Percentiles rank a stretch among this genome's conserved stretches.
Conservation (phyloP, 2,329 filamentous ascomycete genomes). For the Fusarium sp. region DNA sequence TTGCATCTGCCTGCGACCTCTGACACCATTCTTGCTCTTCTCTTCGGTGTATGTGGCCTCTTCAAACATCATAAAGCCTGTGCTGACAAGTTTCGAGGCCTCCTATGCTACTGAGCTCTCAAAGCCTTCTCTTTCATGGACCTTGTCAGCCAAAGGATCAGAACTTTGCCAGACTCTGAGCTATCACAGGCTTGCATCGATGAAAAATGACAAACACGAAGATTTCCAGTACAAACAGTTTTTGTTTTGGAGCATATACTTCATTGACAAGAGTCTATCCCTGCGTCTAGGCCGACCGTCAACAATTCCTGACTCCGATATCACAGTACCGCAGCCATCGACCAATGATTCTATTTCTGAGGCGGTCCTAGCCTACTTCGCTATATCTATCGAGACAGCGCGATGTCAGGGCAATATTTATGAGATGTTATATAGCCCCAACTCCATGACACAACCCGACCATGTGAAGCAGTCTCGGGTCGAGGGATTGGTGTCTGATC, state of each 20-base stretch:
- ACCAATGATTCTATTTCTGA: slow-evolving; percentile 48
- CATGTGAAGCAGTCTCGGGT: slow-evolving; percentile 5
- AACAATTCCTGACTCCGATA: background rate
- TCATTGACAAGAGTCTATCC: background rate
- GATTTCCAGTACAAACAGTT: no score
- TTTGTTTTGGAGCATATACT: background rate
- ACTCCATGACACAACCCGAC: slow-evolving; percentile 9
- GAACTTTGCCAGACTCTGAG: no score
- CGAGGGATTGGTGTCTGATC: background rate
- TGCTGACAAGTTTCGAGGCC: background rate
- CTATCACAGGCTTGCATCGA: background rate
- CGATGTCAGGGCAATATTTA: slow-evolving; percentile 28
- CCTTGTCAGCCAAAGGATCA: no score
- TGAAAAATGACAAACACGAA: background rate
- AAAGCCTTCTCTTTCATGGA: no score
- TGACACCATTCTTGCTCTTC: slow-evolving; percentile 22
- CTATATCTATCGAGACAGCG: slow-evolving; percentile 5
- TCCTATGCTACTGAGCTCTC: no score
- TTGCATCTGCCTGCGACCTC: slow-evolving; percentile 48
- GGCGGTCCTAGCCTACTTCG: no score
- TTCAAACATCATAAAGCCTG: slow-evolving; percentile 31
- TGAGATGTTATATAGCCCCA: slow-evolving; percentile 22
- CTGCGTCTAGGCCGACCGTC: background rate
- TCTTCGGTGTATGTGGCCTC: background rate
- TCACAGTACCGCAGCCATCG: slow-evolving; percentile 44